phyloP scores from a whole-genome alignment of 2,329 filamentous ascomycete species.

The Apiospora pterosperma region DNA sequence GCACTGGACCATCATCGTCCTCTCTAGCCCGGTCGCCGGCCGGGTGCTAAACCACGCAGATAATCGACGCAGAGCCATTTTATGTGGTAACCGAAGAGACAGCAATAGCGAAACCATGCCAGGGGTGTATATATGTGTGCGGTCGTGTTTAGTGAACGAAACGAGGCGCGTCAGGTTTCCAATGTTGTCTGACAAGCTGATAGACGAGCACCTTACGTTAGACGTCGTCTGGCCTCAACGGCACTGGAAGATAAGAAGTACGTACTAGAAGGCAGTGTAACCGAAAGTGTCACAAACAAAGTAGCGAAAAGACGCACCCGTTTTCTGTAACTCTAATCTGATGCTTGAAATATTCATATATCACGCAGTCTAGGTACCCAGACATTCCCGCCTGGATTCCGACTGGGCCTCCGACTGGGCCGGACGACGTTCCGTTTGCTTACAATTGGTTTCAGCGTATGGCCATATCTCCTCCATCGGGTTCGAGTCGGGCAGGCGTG shows the following conservation, averaged over 20 bases:
- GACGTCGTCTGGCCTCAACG: neutral
- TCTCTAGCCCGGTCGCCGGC: neutral
- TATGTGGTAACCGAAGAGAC: too few relatives aligned
- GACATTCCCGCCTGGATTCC: too few relatives aligned
- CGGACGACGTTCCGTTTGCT: neutral
- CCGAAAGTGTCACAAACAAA: neutral
- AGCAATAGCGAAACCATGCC: neutral
- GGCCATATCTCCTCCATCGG: neutral
- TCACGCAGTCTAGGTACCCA: neutral
- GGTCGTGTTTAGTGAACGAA: neutral
- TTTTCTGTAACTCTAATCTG: neutral
- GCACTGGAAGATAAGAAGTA: neutral
- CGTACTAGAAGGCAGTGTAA: neutral
- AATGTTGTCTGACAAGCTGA: neutral
- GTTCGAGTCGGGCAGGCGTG: neutral
- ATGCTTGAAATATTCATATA: neutral
- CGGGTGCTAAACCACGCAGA: neutral
- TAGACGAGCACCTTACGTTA: neutral
- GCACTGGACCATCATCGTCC: neutral
- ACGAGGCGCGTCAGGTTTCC: neutral
- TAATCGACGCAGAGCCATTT: too few relatives aligned
- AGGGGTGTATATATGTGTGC: neutral
- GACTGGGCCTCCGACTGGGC: neutral
- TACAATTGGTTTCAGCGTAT: neutral
- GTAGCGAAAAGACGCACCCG: neutral